These are phyloP conservation scores for Zea luxurians DNA, from an alignment of 176 grass and related monocot species.

Conservation along the genomic window DNA sequence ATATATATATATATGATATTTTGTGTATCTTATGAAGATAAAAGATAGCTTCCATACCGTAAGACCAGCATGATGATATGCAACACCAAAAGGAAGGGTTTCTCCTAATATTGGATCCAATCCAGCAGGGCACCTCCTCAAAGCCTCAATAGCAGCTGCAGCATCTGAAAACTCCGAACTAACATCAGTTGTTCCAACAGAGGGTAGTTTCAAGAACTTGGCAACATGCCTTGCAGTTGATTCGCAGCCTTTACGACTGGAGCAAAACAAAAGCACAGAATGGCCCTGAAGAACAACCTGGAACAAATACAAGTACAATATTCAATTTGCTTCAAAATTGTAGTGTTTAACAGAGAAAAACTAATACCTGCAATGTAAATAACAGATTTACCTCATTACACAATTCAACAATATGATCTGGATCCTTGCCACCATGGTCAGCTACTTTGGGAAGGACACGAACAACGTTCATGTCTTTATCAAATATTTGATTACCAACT, in stretches of 20 bases:
- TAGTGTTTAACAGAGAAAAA: conserved; percentile 26
- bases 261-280: conserved; percentile 98
- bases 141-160: conserved; percentile 74
- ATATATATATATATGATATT: background rate
- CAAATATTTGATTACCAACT: conserved; percentile 91
- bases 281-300: conserved; percentile 92
- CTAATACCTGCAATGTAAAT: background rate
- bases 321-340: conserved; percentile 17
- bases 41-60: conserved; percentile 59
- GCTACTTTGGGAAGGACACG: conserved; percentile 66
- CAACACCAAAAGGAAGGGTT: conserved; percentile 86
- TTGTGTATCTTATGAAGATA: conserved; percentile 5
- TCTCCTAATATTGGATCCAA: conserved; percentile 90
- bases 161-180: conserved; percentile 67
- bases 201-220: conserved; percentile 64
- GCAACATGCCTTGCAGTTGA: conserved; percentile 92
- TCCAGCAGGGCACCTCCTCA: conserved; percentile 78
- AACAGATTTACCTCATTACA: conserved; percentile 78
- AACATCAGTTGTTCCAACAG: conserved; percentile 39
- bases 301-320: conserved; percentile 16
- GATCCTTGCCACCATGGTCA: conserved; percentile 89
- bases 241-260: conserved; percentile 94
- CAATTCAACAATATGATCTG: conserved; percentile 88
- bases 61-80: conserved; percentile 96
- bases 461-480: conserved; percentile 86